phyloP scores from a whole-genome alignment of 352 stramenopile species.

The Aphanomyces cochlioides region DNA sequence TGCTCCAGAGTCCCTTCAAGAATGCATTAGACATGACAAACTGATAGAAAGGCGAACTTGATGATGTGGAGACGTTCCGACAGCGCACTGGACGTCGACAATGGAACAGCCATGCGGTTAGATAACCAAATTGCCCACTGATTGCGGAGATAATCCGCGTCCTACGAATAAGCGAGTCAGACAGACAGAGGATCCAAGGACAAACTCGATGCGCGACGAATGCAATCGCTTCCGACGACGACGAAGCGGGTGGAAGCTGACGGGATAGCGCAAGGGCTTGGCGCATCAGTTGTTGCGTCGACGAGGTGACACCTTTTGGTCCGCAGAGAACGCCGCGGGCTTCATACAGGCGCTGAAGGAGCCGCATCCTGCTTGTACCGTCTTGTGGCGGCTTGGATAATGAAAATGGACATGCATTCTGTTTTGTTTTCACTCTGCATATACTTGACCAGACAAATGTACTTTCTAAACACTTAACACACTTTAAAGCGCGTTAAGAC shows the following conservation, averaged over 20 bases:
- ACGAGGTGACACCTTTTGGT: neutral
- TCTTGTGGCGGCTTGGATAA: no score
- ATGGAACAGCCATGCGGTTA: conserved; percentile 57
- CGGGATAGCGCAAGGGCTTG: conserved; percentile 17
- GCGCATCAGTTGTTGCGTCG: neutral
- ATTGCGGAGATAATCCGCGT: conserved; percentile 47
- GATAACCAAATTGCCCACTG: conserved; percentile 77
- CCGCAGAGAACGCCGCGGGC: neutral
- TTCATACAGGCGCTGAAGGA: conserved; percentile 16
- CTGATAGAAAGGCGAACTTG: neutral
- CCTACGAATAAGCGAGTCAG: conserved; percentile 2
- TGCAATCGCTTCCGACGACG: conserved; percentile 1
- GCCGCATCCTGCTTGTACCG: neutral
- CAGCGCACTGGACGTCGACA: conserved; percentile 29
- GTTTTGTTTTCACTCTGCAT: no score
- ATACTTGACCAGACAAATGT: no score
- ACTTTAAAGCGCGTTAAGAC: no score
- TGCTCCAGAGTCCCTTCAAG: conserved; percentile 23
- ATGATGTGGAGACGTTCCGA: conserved; percentile 19
- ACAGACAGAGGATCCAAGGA: neutral
- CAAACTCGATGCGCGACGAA: conserved; percentile 25
- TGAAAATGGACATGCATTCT: no score
- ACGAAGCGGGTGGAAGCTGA: neutral
- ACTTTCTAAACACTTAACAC: no score
- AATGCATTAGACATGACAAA: neutral